phyloP scores from a whole-genome alignment of 2,329 filamentous ascomycete species.

The Aphanocladium album region DNA sequence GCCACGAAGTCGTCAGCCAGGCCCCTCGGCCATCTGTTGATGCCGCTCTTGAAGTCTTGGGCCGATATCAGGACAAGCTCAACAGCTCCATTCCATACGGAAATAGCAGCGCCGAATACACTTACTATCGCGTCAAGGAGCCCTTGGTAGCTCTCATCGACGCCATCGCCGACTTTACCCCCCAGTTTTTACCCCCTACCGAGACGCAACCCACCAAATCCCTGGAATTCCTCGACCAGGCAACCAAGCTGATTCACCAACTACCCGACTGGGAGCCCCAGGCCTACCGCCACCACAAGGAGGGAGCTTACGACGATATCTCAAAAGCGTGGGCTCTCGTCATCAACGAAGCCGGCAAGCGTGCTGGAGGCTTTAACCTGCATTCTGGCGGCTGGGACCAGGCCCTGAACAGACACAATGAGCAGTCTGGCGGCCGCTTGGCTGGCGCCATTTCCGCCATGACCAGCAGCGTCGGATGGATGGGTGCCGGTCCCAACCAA shows the following conservation, averaged over 20 bases:
- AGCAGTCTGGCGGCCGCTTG: conserved; percentile 77
- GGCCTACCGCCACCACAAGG: conserved; percentile 86
- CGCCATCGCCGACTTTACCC: conserved; percentile 88
- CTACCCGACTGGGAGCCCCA: conserved; percentile 88
- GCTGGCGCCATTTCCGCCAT: conserved; percentile 75
- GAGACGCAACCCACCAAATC: conserved; percentile 81
- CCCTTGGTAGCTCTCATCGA: conserved; percentile 76
- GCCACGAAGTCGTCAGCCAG: conserved; percentile 73
- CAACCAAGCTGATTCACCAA: conserved; percentile 82
- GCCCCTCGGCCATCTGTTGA: conserved; percentile 83
- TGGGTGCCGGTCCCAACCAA: conserved; percentile 42
- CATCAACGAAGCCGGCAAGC: conserved; percentile 84
- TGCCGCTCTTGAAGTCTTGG: conserved; percentile 73
- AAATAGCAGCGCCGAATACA: conserved; percentile 81
- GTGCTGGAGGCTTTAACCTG: conserved; percentile 82
- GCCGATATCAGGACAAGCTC: conserved; percentile 74
- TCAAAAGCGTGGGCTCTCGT: conserved; percentile 89
- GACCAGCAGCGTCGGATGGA: conserved; percentile 71
- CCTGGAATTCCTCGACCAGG: conserved; percentile 81
- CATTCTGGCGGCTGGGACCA: conserved; percentile 93
- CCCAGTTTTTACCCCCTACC: conserved; percentile 88
- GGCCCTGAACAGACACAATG: conserved; percentile 79
- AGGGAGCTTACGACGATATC: conserved; percentile 94
- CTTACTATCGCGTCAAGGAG: conserved; percentile 87
- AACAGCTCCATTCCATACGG: conserved; percentile 81